phyloP scores from a whole-genome alignment of 768 basidiomycete species.

The Suillus weaverae region DNA sequence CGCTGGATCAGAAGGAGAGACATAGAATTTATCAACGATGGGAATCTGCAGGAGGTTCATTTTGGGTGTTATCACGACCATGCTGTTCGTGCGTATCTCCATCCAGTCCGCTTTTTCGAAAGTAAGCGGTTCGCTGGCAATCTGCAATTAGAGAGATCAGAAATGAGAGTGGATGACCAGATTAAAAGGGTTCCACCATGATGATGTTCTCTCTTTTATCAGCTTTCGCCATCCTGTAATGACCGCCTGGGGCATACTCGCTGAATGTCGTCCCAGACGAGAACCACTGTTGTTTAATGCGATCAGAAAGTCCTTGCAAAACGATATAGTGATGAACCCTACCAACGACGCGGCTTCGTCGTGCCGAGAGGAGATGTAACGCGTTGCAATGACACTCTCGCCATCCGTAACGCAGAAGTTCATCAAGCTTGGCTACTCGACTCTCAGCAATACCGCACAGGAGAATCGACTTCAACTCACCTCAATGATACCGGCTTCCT shows the following conservation, averaged over 20 bases:
- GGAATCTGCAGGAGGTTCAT: slow-evolving; percentile 95
- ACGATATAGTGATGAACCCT: slow-evolving; percentile 9
- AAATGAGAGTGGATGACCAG: slow-evolving; percentile 15
- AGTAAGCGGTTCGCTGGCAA: slow-evolving; percentile 92
- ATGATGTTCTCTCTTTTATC: slow-evolving; percentile 97
- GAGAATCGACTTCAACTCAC: slow-evolving; percentile 35
- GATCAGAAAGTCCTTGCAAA: slow-evolving; percentile 8
- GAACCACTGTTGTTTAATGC: slow-evolving; percentile 63
- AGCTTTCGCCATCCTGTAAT: slow-evolving; percentile 93
- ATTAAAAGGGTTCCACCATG: slow-evolving; percentile 49
- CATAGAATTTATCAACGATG: slow-evolving; percentile 90
- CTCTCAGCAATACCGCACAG: neutral
- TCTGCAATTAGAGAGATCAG: slow-evolving; percentile 37
- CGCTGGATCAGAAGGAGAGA: slow-evolving; percentile 81
- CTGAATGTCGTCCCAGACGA: slow-evolving; percentile 94
- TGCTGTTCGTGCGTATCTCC: slow-evolving; percentile 95
- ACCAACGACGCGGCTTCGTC: slow-evolving; percentile 93
- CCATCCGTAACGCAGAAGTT: slow-evolving; percentile 98
- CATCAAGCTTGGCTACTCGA: slow-evolving; percentile 74
- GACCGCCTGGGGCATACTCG: slow-evolving; percentile 84
- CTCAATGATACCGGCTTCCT: slow-evolving; percentile 72
- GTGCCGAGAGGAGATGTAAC: slow-evolving; percentile 89
- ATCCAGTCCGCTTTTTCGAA: slow-evolving; percentile 99
- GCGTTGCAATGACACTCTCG: slow-evolving; percentile 87
- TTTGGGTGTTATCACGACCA: slow-evolving; percentile 94